These are phyloP conservation scores for Teunomyces panamensis DNA, from an alignment of 805 yeast species.

Conservation along the genomic window DNA sequence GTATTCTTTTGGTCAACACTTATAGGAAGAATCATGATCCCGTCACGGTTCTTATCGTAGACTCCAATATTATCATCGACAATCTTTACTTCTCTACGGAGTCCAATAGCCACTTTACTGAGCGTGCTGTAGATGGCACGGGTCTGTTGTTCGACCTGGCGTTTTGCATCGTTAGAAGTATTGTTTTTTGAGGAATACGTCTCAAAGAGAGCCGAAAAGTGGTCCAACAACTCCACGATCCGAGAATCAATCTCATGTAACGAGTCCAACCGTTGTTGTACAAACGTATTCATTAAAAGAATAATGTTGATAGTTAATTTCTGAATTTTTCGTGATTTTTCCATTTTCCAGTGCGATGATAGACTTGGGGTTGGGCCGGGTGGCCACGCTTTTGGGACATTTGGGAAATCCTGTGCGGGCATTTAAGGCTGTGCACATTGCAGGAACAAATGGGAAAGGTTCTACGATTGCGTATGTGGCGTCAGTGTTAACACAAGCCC, in stretches of 20 bases:
- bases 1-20: constrained; percentile 69
- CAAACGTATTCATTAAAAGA: constrained; percentile 23
- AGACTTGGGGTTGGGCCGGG: constrained; percentile 36
- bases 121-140: constrained; percentile 50
- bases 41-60: constrained; percentile 41
- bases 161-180: constrained; percentile 17
- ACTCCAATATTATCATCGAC: constrained; percentile 60
- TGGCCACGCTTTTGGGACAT: constrained; percentile 26
- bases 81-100: constrained; percentile 64
- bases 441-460: constrained; percentile 97
- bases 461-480: constrained; percentile 83
- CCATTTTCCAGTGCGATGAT: constrained; percentile 21
- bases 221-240: constrained; percentile 50
- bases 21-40: constrained; percentile 60
- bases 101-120: constrained; percentile 54
- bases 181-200: constrained; percentile 29
- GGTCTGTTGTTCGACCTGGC: constrained; percentile 44
- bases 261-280: constrained; percentile 51
- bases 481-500: constrained; percentile 52
- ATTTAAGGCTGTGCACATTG: constrained; percentile 78
- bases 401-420: constrained; percentile 69
- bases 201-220: constrained; percentile 46
- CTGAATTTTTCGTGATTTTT: not conserved
- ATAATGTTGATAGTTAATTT: not conserved
- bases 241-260: constrained; percentile 51